Conservation (phyloP, 169 alveolate genomes). For the Plasmodium vivax region DNA sequence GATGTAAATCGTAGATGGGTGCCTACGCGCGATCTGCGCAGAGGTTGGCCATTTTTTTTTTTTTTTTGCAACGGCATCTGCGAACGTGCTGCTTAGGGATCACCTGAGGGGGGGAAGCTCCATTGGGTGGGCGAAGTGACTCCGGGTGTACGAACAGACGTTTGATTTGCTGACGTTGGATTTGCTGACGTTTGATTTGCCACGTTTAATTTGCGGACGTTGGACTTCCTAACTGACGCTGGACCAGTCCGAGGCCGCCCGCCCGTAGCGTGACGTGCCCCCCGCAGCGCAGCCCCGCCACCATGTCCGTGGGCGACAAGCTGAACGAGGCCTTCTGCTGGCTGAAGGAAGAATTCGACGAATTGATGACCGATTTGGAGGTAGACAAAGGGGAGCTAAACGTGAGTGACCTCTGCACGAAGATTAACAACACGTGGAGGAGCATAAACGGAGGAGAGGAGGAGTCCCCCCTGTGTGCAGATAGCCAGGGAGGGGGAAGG, state of each 20-base stretch:
- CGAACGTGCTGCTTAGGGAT: not conserved
- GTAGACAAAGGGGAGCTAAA: slow-evolving; percentile 21
- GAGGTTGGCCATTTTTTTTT: not conserved
- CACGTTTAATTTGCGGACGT: too few relatives aligned
- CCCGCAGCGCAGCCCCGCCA: not conserved
- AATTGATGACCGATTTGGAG: slow-evolving; percentile 16
- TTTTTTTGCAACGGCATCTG: not conserved
- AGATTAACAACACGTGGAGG: slow-evolving; percentile 9
- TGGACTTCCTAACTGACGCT: not conserved
- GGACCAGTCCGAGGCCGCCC: not conserved
- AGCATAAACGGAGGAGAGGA: not conserved
- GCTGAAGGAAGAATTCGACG: slow-evolving; percentile 45
- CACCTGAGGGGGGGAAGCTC: not conserved
- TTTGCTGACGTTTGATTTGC: too few relatives aligned
- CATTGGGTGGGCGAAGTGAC: not conserved
- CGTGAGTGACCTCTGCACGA: slow-evolving; percentile 17
- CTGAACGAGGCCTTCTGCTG: slow-evolving; percentile 46
- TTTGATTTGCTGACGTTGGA: too few relatives aligned
- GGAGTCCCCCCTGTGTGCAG: not conserved
- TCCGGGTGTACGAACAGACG: not conserved
- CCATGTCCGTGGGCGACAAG: slow-evolving; percentile 27
- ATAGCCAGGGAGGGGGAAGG: not conserved
- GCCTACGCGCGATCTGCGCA: not conserved
- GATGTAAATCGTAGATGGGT: not conserved
- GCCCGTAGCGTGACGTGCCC: not conserved